phyloP scores from a whole-genome alignment of 306 rosid species.

The Ormosia emarginata region DNA sequence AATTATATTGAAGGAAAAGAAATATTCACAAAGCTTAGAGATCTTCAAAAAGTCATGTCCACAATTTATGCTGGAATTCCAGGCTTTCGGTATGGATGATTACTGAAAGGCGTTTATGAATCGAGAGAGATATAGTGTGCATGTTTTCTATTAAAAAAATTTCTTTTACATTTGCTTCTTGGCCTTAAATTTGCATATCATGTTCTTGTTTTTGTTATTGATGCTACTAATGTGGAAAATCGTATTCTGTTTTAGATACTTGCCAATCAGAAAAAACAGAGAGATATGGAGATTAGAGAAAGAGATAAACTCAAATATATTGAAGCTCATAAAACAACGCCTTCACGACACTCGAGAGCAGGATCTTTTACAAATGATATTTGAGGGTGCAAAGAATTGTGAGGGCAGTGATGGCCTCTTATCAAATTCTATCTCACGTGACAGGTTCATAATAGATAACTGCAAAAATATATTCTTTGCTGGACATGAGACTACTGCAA shows the following conservation, averaged over 20 bases:
- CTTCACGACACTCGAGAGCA: constrained; percentile 31
- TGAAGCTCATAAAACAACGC: constrained; percentile 41
- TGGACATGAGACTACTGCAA: constrained; percentile 47
- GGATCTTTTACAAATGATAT: constrained; percentile 66
- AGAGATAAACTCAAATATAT: constrained; percentile 45
- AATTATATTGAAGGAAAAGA: constrained; percentile 55
- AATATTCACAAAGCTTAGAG: constrained; percentile 59
- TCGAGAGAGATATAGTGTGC: not conserved
- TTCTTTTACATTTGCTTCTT: not conserved
- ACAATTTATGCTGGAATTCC: constrained; percentile 49
- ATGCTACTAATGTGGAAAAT: not conserved
- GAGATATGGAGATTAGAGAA: constrained; percentile 61
- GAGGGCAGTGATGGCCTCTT: constrained; percentile 9
- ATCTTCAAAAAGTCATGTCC: constrained; percentile 52
- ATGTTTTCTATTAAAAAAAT: not conserved
- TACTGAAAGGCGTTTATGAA: not conserved
- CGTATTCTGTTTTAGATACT: constrained; percentile 31
- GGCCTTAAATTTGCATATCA: not conserved
- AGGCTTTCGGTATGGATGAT: constrained; percentile 43
- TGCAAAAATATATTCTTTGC: constrained; percentile 47
- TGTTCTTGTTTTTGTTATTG: not conserved
- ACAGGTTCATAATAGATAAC: constrained; percentile 48
- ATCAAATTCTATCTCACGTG: not conserved
- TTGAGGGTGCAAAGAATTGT: constrained; percentile 47
- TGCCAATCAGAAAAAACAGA: constrained; percentile 56